Conservation (phyloP, 192 early-diverging fungal genomes). For the Rhizoclosmatium globosum region DNA sequence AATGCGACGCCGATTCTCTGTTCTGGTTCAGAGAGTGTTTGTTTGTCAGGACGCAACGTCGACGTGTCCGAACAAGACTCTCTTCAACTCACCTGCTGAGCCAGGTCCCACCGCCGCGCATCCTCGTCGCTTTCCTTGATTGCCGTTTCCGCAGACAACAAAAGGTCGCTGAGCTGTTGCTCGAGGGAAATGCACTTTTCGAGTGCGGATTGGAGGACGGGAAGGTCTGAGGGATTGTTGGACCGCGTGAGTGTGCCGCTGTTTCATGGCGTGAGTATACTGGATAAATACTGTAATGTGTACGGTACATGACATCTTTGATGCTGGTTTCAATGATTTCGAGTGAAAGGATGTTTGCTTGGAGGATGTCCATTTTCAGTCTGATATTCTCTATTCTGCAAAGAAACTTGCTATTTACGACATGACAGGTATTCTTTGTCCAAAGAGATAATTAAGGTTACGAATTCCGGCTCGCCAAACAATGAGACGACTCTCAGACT, state of each 20-base stretch:
- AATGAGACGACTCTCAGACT: no score
- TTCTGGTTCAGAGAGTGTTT: background rate
- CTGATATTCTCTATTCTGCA: no score
- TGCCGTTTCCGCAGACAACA: background rate
- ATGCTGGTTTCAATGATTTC: conserved; percentile 7
- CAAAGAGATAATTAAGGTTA: no score
- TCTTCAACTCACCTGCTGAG: background rate
- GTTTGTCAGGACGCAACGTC: background rate
- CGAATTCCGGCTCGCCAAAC: no score
- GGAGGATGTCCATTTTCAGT: no score
- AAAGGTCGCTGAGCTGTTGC: background rate
- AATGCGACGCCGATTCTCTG: background rate
- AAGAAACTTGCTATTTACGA: no score
- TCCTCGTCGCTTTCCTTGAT: background rate
- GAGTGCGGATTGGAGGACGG: background rate
- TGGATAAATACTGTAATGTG: background rate
- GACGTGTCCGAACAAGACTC: background rate
- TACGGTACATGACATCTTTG: conserved; percentile 4
- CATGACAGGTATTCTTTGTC: no score
- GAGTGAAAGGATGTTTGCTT: background rate
- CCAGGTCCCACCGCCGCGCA: background rate
- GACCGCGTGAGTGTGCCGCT: background rate
- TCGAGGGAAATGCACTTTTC: background rate
- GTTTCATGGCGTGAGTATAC: no score
- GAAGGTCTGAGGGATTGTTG: background rate